phyloP scores from a whole-genome alignment of 345 rosid genomes.

The Eucalyptus marginata region DNA sequence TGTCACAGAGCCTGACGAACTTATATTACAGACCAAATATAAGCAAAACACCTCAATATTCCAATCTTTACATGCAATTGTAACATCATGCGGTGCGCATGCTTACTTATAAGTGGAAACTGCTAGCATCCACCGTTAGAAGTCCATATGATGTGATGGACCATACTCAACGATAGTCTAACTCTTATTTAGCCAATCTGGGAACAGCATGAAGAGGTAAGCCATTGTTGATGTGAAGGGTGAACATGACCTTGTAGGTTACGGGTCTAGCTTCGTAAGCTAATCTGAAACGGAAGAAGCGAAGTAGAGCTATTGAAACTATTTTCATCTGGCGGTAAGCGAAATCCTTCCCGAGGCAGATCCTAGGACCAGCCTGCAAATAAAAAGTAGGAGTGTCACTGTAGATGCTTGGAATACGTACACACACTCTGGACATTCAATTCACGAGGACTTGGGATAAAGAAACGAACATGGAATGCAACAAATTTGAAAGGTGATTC shows the following conservation, averaged over 20 bases:
- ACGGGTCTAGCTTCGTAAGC: conserved; percentile 22
- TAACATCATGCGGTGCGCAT: neutral
- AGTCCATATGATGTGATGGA: neutral
- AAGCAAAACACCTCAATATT: neutral
- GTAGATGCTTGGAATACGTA: neutral
- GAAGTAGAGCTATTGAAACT: conserved; percentile 43
- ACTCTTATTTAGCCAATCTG: neutral
- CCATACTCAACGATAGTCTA: neutral
- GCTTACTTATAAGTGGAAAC: neutral
- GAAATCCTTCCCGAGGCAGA: conserved; percentile 68
- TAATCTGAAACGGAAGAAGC: conserved; percentile 43
- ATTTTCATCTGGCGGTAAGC: conserved; percentile 85
- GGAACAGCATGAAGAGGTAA: conserved; percentile 31
- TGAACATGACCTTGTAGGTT: conserved; percentile 48
- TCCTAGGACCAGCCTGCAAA: conserved; percentile 75
- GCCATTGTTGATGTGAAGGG: conserved; percentile 56
- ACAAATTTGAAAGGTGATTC: conserved; percentile 69
- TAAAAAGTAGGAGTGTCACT: neutral
- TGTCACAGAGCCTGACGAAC: neutral
- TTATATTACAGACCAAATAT: neutral
- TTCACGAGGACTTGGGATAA: neutral
- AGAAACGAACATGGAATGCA: conserved; percentile 35
- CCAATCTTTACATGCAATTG: neutral
- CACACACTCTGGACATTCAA: neutral
- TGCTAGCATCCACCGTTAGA: neutral